These are phyloP conservation scores for Coemansia aciculifera DNA, from an alignment of 192 early-diverging fungal species.

Conservation along the genomic window DNA sequence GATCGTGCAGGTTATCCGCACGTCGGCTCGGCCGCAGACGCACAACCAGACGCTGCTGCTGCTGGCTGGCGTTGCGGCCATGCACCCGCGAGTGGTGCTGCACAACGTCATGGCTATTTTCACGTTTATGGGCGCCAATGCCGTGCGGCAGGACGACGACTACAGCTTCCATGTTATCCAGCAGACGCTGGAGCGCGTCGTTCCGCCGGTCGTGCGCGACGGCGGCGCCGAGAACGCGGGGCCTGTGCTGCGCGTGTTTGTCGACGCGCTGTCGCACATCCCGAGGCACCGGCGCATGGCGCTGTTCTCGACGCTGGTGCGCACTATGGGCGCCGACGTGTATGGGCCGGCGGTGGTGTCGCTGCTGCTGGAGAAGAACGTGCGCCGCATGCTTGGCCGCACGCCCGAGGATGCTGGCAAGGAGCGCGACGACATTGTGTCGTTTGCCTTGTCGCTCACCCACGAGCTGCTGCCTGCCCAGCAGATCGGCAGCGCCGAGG, in stretches of 20 bases:
- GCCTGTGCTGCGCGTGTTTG: constrained; percentile 85
- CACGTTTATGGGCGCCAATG: constrained; percentile 96
- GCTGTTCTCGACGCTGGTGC: constrained; percentile 80
- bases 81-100: constrained; percentile 82
- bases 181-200: constrained; percentile 80
- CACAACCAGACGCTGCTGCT: constrained; percentile 86
- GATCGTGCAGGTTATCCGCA: constrained; percentile 84
- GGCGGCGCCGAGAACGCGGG: constrained; percentile 58
- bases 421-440: constrained; percentile 66
- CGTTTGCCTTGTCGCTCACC: constrained; percentile 75
- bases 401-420: constrained; percentile 43
- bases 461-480: constrained; percentile 65
- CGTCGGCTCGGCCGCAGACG: constrained; percentile 91
- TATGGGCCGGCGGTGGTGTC: constrained; percentile 74
- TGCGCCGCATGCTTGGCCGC: constrained; percentile 45
- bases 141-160: constrained; percentile 92
- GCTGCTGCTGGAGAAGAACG: constrained; percentile 72
- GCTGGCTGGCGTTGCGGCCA: constrained; percentile 79
- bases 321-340: constrained; percentile 73
- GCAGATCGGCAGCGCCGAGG: constrained; percentile 66
- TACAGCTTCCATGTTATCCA: constrained; percentile 96
- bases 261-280: constrained; percentile 88
- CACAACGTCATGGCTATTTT: constrained; percentile 96
- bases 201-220: constrained; percentile 70
- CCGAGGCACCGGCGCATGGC: constrained; percentile 88